Evolutionary conservation across 495 filamentous ascomycete genomes (phyloP).

Genomic region (Hyaloscypha hepaticicola): DNA sequence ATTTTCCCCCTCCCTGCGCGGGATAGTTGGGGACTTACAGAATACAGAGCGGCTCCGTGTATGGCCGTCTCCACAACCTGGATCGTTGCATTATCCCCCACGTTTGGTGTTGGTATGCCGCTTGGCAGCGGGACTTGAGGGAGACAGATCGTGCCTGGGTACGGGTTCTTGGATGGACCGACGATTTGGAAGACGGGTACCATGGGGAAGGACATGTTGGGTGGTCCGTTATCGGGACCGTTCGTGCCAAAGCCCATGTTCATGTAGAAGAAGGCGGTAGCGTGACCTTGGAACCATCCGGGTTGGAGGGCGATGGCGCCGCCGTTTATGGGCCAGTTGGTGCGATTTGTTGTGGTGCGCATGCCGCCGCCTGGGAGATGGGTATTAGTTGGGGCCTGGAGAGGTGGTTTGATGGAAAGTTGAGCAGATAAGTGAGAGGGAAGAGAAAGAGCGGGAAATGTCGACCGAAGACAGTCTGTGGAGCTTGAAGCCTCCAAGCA

Average conservation of each 20-base stretch:
- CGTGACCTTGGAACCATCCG: conserved; percentile 92
- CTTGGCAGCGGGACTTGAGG: conserved; percentile 86
- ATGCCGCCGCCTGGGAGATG: conserved; percentile 75
- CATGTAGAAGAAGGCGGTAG: conserved; percentile 83
- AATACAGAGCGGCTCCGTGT: conserved; percentile 88
- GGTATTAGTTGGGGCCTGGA: conserved; percentile 16
- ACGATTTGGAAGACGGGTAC: conserved; percentile 80
- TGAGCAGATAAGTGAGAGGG: not conserved
- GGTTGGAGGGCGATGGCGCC: conserved; percentile 87
- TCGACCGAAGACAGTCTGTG: not conserved
- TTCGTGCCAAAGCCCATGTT: conserved; percentile 86
- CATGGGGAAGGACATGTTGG: conserved; percentile 89
- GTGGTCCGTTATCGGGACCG: conserved; percentile 56
- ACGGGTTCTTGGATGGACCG: conserved; percentile 78
- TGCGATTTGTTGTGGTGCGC: conserved; percentile 74
- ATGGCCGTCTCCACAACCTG: conserved; percentile 87
- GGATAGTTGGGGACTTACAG: conserved; percentile 58
- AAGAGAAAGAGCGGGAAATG: not conserved
- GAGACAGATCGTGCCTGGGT: conserved; percentile 84
- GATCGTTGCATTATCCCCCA: conserved; percentile 90
- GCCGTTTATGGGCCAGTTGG: conserved; percentile 85
- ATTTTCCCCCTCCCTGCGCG: no score
- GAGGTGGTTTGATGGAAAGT: conserved; percentile 7
- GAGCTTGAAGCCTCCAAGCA: no score
- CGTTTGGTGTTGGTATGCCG: conserved; percentile 60